phyloP scores from a whole-genome alignment of 768 basidiomycete species.

The Boletus patriciae region DNA sequence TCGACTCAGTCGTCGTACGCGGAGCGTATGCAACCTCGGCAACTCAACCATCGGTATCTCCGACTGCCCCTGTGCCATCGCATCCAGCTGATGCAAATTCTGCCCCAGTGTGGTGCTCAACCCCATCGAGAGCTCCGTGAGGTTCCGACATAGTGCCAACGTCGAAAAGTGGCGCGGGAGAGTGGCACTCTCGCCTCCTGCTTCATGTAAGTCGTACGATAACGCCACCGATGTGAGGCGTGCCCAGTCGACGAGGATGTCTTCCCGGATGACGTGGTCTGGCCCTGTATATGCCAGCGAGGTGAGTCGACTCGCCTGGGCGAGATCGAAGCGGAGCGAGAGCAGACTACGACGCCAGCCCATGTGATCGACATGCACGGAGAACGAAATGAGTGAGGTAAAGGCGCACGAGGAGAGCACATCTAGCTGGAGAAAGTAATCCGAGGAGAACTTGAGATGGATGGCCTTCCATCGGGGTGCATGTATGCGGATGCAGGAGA shows the following conservation, averaged over 20 bases:
- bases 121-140: slow-evolving; percentile 26
- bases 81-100: slow-evolving; percentile 14
- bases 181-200: slow-evolving; percentile 25
- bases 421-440: slow-evolving; percentile 23
- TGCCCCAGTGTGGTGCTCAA: slow-evolving; percentile 13
- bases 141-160: slow-evolving; percentile 17
- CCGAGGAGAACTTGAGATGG: slow-evolving; percentile 28
- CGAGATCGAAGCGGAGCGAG: slow-evolving; percentile 23
- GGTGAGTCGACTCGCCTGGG: slow-evolving; percentile 15
- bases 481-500: slow-evolving; percentile 17
- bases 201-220: slow-evolving; percentile 26
- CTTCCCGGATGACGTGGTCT: slow-evolving; percentile 22
- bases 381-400: slow-evolving; percentile 22
- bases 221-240: slow-evolving; percentile 27
- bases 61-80: slow-evolving; percentile 2
- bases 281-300: slow-evolving; percentile 28
- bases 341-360: slow-evolving; percentile 25
- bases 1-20: slow-evolving; percentile 23
- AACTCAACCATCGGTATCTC: slow-evolving; percentile 13
- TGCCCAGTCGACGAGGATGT: slow-evolving; percentile 24
- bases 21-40: slow-evolving; percentile 22
- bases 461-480: slow-evolving; percentile 28
- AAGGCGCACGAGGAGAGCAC: slow-evolving; percentile 22
- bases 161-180: slow-evolving; percentile 21
- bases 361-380: slow-evolving; percentile 29